phyloP scores from a whole-genome alignment of 306 rosid species.

The Cucurbita pepo region DNA sequence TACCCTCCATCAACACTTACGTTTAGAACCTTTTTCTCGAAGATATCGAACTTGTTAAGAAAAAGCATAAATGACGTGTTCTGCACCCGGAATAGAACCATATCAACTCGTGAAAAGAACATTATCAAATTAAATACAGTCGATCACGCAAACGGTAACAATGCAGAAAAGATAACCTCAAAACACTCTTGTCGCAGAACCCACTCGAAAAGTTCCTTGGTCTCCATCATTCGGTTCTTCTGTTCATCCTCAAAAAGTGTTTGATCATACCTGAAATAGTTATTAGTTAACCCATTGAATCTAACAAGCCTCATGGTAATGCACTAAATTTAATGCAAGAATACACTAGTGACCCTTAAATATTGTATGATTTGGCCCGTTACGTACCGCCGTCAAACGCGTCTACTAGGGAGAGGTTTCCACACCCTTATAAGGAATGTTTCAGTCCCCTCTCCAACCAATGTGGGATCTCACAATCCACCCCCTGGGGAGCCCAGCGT shows the following conservation, averaged over 20 bases:
- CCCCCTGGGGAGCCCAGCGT: too few species aligned
- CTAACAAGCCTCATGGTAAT: background rate
- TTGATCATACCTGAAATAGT: conserved; percentile 76
- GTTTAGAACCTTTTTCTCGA: conserved; percentile 80
- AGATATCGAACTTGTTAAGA: conserved; percentile 88
- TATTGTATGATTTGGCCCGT: too few species aligned
- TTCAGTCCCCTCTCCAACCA: too few species aligned
- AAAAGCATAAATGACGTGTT: conserved; percentile 98
- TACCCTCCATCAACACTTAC: conserved; percentile 29
- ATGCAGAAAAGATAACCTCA: conserved; percentile 43
- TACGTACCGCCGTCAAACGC: too few species aligned
- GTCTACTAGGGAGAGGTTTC: too few species aligned
- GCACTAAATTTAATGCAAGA: background rate
- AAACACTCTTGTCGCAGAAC: conserved; percentile 91
- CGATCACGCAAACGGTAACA: background rate
- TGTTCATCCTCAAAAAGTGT: conserved; percentile 93
- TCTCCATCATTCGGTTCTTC: conserved; percentile 90
- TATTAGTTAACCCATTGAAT: background rate
- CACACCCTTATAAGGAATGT: too few species aligned
- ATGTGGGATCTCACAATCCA: too few species aligned
- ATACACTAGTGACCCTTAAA: background rate
- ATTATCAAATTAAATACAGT: background rate
- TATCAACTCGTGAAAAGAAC: background rate
- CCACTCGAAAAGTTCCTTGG: conserved; percentile 94
- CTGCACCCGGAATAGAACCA: conserved; percentile 24